phyloP scores from a whole-genome alignment of 208 protist species.

The Lotmaria passim region DNA sequence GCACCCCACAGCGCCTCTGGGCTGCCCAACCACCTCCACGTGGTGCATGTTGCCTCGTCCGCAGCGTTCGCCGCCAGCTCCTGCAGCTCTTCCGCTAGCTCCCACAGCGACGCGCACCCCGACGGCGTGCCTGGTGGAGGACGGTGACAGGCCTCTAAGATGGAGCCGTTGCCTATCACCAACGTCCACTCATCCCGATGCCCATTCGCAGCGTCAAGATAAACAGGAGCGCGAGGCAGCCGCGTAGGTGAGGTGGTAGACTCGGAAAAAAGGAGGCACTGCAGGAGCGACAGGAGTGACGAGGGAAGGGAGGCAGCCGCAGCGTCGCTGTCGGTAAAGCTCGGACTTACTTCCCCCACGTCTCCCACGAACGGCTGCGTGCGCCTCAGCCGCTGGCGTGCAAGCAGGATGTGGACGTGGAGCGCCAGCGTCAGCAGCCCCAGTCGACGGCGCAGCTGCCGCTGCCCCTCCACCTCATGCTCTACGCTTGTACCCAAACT shows the following conservation, averaged over 20 bases:
- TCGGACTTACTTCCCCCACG: not conserved
- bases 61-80: slow-evolving; percentile 13
- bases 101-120: slow-evolving; percentile 41
- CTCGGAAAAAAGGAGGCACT: not conserved
- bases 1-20: slow-evolving; percentile 43
- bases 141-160: slow-evolving; percentile 7
- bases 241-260: not conserved
- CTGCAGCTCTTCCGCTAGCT: slow-evolving; percentile 52
- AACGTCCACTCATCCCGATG: slow-evolving; percentile 24
- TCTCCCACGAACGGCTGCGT: too few species aligned
- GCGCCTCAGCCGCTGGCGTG: not conserved
- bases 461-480: slow-evolving; percentile 19
- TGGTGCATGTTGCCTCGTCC: not conserved
- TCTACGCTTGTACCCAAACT: not conserved
- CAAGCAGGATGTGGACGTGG: slow-evolving; percentile 23
- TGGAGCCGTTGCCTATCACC: not conserved
- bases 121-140: slow-evolving; percentile 14
- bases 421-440: slow-evolving; percentile 28
- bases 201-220: too few species aligned
- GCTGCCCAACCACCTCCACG: slow-evolving; percentile 71
- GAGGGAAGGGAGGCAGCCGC: slow-evolving; percentile 21
- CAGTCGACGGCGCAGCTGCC: slow-evolving; percentile 20
- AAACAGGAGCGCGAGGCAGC: too few species aligned
- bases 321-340: not conserved
- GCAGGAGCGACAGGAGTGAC: slow-evolving; percentile 21